Evolutionary conservation across 1,284 basidiomycete genomes (phyloP).

Genomic region (Phylloporus gajari): DNA sequence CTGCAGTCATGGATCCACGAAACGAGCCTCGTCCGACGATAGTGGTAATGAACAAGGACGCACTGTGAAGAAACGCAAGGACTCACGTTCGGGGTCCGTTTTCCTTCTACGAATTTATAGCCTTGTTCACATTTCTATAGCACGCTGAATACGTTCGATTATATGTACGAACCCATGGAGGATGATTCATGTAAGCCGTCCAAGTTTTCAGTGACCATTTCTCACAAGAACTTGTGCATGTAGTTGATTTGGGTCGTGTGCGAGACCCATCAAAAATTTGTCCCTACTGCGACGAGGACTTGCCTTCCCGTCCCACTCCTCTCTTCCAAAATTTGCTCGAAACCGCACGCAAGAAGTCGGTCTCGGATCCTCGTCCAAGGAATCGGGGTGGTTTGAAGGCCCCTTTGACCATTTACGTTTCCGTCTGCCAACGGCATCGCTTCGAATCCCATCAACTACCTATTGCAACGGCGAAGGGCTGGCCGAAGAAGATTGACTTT

Average conservation of each 20-base stretch:
- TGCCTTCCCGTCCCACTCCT: conserved; percentile 71
- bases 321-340: conserved; percentile 63
- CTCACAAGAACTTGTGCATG: conserved; percentile 1
- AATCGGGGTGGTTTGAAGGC: conserved; percentile 77
- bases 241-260: conserved; percentile 30
- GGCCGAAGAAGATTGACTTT: conserved; percentile 81
- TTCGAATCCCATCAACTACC: conserved; percentile 79
- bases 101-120: conserved; percentile 4
- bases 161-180: too few species aligned
- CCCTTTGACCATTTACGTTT: conserved; percentile 67
- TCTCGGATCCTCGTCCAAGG: conserved; percentile 68
- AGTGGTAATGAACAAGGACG: conserved; percentile 44
- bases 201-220: neutral
- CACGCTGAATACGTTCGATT: too few species aligned
- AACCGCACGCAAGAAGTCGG: conserved; percentile 61
- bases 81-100: conserved; percentile 38
- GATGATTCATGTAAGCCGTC: conserved; percentile 41
- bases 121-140: neutral
- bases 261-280: conserved; percentile 75
- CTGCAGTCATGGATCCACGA: conserved; percentile 38
- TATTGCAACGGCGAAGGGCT: conserved; percentile 71
- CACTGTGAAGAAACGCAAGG: conserved; percentile 49
- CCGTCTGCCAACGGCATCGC: conserved; percentile 78
- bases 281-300: conserved; percentile 78
- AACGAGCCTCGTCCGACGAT: conserved; percentile 51